Evolutionary conservation across 257 asterid genomes (phyloP).

Genomic region (Solanum neorickii): DNA sequence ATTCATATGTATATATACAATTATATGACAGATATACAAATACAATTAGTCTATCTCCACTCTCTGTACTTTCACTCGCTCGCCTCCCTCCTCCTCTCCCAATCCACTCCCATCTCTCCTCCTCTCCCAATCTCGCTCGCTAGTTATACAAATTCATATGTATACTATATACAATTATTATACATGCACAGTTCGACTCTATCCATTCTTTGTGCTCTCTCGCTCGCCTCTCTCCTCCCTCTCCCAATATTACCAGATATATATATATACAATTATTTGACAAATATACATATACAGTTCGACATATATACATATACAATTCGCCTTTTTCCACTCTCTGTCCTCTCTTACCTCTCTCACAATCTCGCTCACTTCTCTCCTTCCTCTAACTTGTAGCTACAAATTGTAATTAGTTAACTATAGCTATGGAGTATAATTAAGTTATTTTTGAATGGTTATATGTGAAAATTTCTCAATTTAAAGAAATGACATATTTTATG

Average conservation of each 20-base stretch:
- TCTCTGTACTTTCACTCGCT: too few species aligned
- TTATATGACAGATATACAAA: too few species aligned
- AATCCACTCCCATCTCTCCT: too few species aligned
- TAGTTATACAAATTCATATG: too few species aligned
- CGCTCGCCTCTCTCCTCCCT: not conserved
- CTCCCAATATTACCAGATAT: not conserved
- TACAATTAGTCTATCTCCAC: too few species aligned
- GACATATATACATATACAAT: not conserved
- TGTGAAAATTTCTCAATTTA: not conserved
- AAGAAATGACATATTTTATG: not conserved
- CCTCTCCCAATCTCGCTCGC: too few species aligned
- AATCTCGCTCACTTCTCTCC: not conserved
- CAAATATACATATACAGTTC: too few species aligned
- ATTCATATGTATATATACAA: too few species aligned
- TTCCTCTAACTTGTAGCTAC: not conserved
- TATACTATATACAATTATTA: too few species aligned
- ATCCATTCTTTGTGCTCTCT: too few species aligned
- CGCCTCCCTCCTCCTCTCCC: too few species aligned
- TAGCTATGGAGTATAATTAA: not conserved
- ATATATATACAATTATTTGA: too few species aligned
- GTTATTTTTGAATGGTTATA: not conserved
- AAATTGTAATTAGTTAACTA: not conserved
- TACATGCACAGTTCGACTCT: not conserved
- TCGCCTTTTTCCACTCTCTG: not conserved
- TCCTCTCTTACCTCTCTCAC: not conserved